Evolutionary conservation across 306 rosid species (phyloP), one percentile per base, ranked within the genome.

Genomic region (Luffa acutangula): DNA sequence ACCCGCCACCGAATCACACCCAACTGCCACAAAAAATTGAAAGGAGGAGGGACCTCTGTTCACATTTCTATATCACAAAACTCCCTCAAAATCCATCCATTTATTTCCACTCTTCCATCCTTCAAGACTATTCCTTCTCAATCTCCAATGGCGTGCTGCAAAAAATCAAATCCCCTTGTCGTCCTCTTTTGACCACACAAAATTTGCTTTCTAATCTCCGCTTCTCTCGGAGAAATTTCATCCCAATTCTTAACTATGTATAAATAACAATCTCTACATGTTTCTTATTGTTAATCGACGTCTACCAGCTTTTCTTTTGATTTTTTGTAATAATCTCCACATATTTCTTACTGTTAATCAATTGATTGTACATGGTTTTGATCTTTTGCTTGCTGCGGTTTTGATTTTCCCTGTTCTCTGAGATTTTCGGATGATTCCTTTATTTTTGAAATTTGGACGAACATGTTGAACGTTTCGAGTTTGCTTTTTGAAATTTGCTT

Each of bases 401-500:
- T 58, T 7, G 34, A 25, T 58, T 58, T 58, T 49, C 20, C 77
- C 53, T 36, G 5, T 77, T 21, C 7, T n/a, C n/a, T n/a, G n/a
- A n/a, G n/a, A n/a, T n/a, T n/a, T n/a, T 65, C 78, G 20, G 60
- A 85, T 84, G 82, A 81, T 48, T 62, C 12, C 34, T n/a, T 56
- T 4, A 12, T 46, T 43, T 45, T 42, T 75, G 60, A 18, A 56
- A 20, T 79, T 25, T 21, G 6, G 17, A 42, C 63, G 25, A 67
- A 20, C 37, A 87, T 90, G 93, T 86, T 89, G 14, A 93, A 91
- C 80, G 89, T 88, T 75, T 93, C 98, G 49, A 39, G 73, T 1
- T 86, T 87, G 54, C 88, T 91, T 37, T 88, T 91, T 80, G 91
- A 93, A 80, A 79, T 86, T 72, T 88, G 91, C 71, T 85, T 89